A percentile compares a stretch with the other conserved stretches of the same genome.
Conservation (phyloP, 768 basidiomycete species). For the Xerocomellus chrysenteron region DNA sequence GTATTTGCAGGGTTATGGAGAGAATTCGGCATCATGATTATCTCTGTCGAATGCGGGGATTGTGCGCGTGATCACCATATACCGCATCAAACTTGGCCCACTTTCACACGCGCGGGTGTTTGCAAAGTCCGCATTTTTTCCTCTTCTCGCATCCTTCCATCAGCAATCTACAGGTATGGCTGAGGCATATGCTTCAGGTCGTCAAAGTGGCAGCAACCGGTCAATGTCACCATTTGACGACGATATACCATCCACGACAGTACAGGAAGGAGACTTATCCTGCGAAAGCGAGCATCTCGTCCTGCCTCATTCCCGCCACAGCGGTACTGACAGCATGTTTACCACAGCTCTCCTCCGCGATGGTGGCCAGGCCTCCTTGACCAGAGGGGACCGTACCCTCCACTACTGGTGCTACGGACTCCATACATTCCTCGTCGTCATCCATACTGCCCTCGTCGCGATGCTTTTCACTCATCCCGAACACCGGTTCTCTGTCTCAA, state of each 20-base stretch:
- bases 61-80: too few relatives aligned
- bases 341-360: background rate
- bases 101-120: too few relatives aligned
- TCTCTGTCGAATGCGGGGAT: too few relatives aligned
- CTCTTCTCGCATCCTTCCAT: background rate
- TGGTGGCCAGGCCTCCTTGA: background rate
- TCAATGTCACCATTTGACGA: background rate
- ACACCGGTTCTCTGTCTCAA: background rate
- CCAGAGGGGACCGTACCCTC: background rate
- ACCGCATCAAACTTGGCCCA: too few relatives aligned
- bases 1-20: too few relatives aligned
- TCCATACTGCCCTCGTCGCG: background rate
- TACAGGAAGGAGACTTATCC: background rate
- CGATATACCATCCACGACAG: constrained; percentile 25
- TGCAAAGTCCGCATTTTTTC: too few relatives aligned
- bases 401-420: background rate
- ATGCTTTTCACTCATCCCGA: background rate
- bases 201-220: background rate
- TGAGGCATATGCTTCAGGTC: background rate
- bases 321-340: background rate
- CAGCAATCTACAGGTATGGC: background rate
- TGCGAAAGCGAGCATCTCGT: background rate
- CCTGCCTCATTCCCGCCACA: background rate
- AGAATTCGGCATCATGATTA: too few relatives aligned
- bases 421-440: background rate